Percentiles rank a stretch among this genome's conserved stretches.
phyloP scores from a whole-genome alignment of 176 grass and related monocot genomes.

The Poa annua region DNA sequence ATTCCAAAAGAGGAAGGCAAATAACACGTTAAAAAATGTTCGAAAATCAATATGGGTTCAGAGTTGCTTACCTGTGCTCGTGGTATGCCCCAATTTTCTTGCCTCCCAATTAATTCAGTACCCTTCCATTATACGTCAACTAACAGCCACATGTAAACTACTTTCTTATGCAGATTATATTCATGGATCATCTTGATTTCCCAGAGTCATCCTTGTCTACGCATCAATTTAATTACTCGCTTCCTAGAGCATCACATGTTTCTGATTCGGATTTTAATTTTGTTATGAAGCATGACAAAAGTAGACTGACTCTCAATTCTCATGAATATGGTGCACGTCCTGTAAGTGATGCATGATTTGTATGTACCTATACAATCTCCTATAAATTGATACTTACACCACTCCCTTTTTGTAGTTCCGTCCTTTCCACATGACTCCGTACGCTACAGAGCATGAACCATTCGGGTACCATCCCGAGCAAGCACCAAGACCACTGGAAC shows the following conservation, averaged over 20 bases:
- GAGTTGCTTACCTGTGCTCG: not conserved
- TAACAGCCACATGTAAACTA: not conserved
- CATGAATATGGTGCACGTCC: not conserved
- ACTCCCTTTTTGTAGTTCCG: not conserved
- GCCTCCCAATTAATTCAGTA: too few species aligned
- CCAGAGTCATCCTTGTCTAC: not conserved
- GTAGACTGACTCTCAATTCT: not conserved
- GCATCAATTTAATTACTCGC: not conserved
- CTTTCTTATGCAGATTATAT: not conserved
- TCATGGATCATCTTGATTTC: not conserved
- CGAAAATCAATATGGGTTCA: not conserved
- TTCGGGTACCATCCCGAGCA: not conserved
- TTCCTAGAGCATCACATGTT: not conserved
- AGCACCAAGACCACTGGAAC: not conserved
- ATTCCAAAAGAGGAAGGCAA: not conserved
- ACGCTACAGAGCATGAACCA: not conserved
- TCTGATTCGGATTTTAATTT: not conserved
- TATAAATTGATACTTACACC: not conserved
- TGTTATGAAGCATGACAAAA: not conserved
- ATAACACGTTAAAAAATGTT: not conserved
- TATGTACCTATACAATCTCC: not conserved
- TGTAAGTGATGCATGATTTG: not conserved
- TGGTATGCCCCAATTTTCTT: not conserved
- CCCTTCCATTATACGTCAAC: not conserved
- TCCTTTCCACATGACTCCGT: not conserved